Percentiles rank a stretch among this genome's conserved stretches.
These are phyloP conservation scores for Hura crepitans DNA, from an alignment of 441 rosid species.

Conservation along the genomic window DNA sequence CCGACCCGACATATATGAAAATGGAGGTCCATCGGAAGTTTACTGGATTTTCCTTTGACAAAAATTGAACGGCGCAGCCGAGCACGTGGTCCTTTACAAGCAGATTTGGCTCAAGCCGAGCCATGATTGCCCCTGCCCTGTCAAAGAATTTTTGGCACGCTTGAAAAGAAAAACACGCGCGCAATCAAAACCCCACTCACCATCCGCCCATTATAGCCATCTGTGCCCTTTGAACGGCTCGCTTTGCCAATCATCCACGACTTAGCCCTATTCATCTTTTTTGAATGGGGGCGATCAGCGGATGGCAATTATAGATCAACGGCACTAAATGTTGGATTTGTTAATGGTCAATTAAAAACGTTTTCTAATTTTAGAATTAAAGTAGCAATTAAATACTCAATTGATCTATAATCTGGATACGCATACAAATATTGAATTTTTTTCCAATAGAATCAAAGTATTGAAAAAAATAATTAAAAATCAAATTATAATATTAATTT, in stretches of 20 bases:
- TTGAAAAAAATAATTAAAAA: no score
- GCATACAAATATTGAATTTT: no score
- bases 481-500: no score
- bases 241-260: slow-evolving; percentile 20
- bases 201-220: slow-evolving; percentile 50
- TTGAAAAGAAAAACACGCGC: slow-evolving; percentile 53
- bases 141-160: slow-evolving; percentile 32
- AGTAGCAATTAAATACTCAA: no score
- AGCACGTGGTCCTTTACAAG: neutral
- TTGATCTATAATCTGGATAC: no score
- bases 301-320: no score
- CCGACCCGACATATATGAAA: slow-evolving; percentile 16
- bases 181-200: slow-evolving; percentile 45
- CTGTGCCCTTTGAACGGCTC: slow-evolving; percentile 34
- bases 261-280: neutral
- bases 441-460: no score
- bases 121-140: slow-evolving; percentile 22
- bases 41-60: neutral
- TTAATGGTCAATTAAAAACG: no score
- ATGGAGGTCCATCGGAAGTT: slow-evolving; percentile 26
- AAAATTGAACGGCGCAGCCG: slow-evolving; percentile 3
- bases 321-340: no score
- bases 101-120: slow-evolving; percentile 30
- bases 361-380: no score
- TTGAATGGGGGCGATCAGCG: neutral